Base-by-base conservation (phyloP, 2,329 filamentous ascomycete species). In the Hypoxylon sp. region DNA sequence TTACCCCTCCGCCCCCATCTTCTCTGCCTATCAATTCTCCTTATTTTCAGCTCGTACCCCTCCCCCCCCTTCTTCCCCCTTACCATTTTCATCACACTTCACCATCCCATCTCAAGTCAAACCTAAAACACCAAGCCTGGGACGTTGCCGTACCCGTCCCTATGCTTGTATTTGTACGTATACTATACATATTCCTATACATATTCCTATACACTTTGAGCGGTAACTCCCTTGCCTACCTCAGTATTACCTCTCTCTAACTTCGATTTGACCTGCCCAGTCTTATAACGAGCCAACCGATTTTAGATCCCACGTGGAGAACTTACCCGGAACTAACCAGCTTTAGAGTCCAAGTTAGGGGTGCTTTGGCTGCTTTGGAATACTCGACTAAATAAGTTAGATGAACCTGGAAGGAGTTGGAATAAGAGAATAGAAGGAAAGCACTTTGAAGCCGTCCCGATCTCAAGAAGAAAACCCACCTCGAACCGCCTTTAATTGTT, bases 221-320 rank as follows among this genome's bases (percentile, higher is more conserved):
- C 57, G 35, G 60, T 37, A 57, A 29, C 52, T 68, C 48, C 51
- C 57, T 57, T 61, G 24, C 33, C 39, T 63, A n/a, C n/a, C n/a
- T n/a, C n/a, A n/a, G n/a, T n/a, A 37, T 33, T 55, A 5, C 17
- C 46, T 31, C 14, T 29, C 24, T 53, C 14, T 61, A 14, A 57
- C 55, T 60, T 67, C 47, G 42, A 52, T 39, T 57, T 53, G 42
- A 54, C 50, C 22, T 63, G 33, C 50, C 50, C 26, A 22, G 50
- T 51, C 5, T 42, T 54, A 58, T 54, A 57, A 51, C 47, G 11
- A 59, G 26, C 11, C 29, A 63, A 54, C 67, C 65, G 69, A 51
- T 66, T 73, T 73, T 71, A 74, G 73, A 74, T 71, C 71, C 73
- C 74, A 74, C 71, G 73, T 75, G 74, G 73, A 44, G 44, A 65